Evolutionary conservation across 306 rosid genomes (phyloP), one percentile per base, ranked within the genome.

Genomic region (Ziziphus jujuba): DNA sequence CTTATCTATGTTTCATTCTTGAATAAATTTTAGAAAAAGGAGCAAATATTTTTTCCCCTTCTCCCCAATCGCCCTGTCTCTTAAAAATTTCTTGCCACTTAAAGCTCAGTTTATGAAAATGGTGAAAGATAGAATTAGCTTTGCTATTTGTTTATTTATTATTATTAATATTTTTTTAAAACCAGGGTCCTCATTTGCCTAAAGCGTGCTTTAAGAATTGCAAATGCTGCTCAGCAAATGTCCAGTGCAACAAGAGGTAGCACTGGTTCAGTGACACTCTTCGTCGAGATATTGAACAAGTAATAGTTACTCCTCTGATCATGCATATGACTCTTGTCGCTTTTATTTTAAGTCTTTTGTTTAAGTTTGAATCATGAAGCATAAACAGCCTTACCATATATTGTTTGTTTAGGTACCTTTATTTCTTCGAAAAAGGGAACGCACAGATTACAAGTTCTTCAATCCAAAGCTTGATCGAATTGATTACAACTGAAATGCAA

Each of bases 181-280:
- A 76, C 69, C 83, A 89, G 98, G 82, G 98, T 92, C 71, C 67
- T 92, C 69, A 78, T 87, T 52, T 92, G 98, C 87, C 87, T 92
- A 43, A 92, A 92, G 81, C 92, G 96, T 54, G 92, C 98, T 47
- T 72, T 87, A 69, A 84, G 96, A 80, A 92, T 92, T 57, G 98
- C 96, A 68, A 89, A 92, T 60, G 96, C 96, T 64, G 96, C 95
- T 58, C 98, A 87, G 76, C 96, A 89, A 84, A 87, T 87, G 98
- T 25, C 92, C 60, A 89, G 74, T 74, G 96, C 92, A 28, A 70
- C 98, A 2, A 87, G 95, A 23, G 98, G 98, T 72, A 79, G 83
- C 87, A 74, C 92, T 0, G 98, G 96, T 72, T 83, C 98, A 11
- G 92, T 79, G 25, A 73, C 85, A 59, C 98, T 92, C 71, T 87